Evolutionary conservation across 495 filamentous ascomycete genomes (phyloP).

Genomic region (Tuber borchii): DNA sequence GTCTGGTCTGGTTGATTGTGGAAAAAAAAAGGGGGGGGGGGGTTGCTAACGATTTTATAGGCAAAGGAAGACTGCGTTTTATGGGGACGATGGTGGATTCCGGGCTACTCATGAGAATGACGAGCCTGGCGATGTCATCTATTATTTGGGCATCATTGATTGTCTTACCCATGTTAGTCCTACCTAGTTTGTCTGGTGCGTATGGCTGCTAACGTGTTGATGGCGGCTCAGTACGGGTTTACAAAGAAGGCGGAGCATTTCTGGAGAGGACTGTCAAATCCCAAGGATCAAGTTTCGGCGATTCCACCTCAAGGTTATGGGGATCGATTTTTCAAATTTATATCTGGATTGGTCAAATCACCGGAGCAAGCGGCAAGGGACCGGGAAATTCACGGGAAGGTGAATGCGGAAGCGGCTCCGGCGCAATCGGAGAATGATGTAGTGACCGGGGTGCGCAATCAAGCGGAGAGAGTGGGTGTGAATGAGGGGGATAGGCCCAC

Average conservation of each 20-base stretch:
- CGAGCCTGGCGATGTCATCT: slow-evolving; percentile 78
- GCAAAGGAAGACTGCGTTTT: slow-evolving; percentile 67
- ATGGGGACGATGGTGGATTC: slow-evolving; percentile 89
- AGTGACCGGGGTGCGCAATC: slow-evolving; percentile 40
- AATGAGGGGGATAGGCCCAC: slow-evolving; percentile 52
- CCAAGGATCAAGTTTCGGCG: slow-evolving; percentile 80
- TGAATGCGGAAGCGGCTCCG: slow-evolving; percentile 44
- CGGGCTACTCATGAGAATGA: slow-evolving; percentile 89
- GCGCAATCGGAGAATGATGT: slow-evolving; percentile 43
- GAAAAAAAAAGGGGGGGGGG: background rate
- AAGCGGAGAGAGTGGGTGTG: slow-evolving; percentile 47
- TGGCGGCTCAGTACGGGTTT: slow-evolving; percentile 63
- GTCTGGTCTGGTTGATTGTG: slow-evolving; percentile 4
- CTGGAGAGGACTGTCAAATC: slow-evolving; percentile 79
- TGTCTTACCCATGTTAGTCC: slow-evolving; percentile 84
- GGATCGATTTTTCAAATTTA: slow-evolving; percentile 89
- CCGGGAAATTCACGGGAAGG: slow-evolving; percentile 49
- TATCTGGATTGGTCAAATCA: slow-evolving; percentile 81
- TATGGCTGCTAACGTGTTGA: slow-evolving; percentile 40
- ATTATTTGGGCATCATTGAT: slow-evolving; percentile 96
- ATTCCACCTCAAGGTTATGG: slow-evolving; percentile 89
- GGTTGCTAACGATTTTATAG: slow-evolving; percentile 22
- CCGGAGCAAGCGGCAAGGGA: slow-evolving; percentile 69
- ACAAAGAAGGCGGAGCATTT: slow-evolving; percentile 87
- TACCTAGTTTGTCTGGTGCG: background rate